Evolutionary conservation across 2,329 filamentous ascomycete genomes (phyloP).

Genomic region (Chaetomiaceae sp.): DNA sequence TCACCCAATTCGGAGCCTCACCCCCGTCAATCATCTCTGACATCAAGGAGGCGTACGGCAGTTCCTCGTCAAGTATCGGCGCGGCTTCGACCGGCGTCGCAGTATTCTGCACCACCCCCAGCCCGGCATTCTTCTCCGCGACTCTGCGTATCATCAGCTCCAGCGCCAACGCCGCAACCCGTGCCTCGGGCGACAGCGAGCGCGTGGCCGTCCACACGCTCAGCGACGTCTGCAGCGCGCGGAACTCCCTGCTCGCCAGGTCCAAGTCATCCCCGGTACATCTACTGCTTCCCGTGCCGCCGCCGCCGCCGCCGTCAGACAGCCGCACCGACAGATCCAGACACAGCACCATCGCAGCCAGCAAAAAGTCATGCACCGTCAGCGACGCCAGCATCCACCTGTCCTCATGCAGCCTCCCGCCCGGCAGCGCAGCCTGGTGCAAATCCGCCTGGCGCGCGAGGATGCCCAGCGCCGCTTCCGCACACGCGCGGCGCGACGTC

Average conservation of each 20-base stretch:
- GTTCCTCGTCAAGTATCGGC: not conserved
- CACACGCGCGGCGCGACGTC: not conserved
- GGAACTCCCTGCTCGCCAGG: not conserved
- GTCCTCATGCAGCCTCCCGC: constrained; percentile 38
- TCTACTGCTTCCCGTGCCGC: not conserved
- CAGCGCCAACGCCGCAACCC: not conserved
- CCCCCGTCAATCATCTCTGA: not conserved
- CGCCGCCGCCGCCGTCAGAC: not conserved
- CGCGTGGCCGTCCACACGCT: not conserved
- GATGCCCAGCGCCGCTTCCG: constrained; percentile 21
- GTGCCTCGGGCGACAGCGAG: not conserved
- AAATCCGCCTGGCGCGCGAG: constrained; percentile 28
- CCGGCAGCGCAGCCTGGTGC: constrained; percentile 32
- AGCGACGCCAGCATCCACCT: constrained; percentile 41
- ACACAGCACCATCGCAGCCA: constrained; percentile 47
- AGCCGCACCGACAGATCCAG: constrained; percentile 3
- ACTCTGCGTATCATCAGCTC: constrained; percentile 2
- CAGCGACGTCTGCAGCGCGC: not conserved
- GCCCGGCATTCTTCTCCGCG: not conserved
- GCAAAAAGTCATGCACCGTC: constrained; percentile 43
- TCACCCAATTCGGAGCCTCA: not conserved
- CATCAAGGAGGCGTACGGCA: constrained; percentile 1
- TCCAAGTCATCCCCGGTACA: not conserved
- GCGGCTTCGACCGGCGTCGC: not conserved
- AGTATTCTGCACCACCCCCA: not conserved